Percentiles rank a stretch among this genome's conserved stretches.
Conservation (phyloP, 2,329 filamentous ascomycete genomes). For the Gaeumannomyces tritici region DNA sequence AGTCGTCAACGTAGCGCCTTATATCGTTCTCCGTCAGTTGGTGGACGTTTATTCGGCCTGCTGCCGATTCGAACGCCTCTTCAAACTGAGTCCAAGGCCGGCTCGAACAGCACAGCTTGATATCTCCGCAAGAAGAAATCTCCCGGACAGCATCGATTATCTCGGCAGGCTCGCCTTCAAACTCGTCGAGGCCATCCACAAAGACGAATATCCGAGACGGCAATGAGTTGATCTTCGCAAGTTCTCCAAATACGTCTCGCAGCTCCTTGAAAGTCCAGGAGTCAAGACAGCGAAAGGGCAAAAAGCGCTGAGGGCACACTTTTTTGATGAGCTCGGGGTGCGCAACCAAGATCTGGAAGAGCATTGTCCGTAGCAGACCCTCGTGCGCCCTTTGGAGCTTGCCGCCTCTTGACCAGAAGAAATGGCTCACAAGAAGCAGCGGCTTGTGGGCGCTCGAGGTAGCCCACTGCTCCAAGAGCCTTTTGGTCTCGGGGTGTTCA, state of each 20-base stretch:
- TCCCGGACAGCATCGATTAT: slow-evolving; percentile 5
- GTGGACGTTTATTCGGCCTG: slow-evolving; percentile 8
- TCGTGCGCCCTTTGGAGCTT: slow-evolving; percentile 21
- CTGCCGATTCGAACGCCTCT: slow-evolving; percentile 6
- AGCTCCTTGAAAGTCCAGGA: slow-evolving; percentile 2
- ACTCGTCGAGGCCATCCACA: slow-evolving; percentile 18
- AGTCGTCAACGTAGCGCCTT: slow-evolving; percentile 2
- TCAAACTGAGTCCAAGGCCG: slow-evolving; percentile 16
- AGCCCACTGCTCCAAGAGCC: slow-evolving; percentile 19
- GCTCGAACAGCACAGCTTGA: slow-evolving; percentile 22
- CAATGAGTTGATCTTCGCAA: background rate
- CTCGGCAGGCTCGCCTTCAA: slow-evolving; percentile 6
- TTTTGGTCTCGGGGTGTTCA: slow-evolving; percentile 6
- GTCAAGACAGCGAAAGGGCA: background rate
- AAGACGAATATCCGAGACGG: slow-evolving; percentile 10
- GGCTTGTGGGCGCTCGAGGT: background rate
- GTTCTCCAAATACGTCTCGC: background rate
- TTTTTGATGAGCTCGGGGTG: slow-evolving; percentile 10
- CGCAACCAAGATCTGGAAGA: slow-evolving; percentile 19
- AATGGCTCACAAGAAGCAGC: slow-evolving; percentile 19
- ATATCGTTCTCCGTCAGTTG: slow-evolving; percentile 11
- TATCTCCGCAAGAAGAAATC: slow-evolving; percentile 2
- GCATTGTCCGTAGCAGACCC: slow-evolving; percentile 21
- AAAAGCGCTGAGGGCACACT: background rate
- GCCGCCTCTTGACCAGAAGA: slow-evolving; percentile 23